Percentiles rank a stretch among this genome's conserved stretches.
Evolutionary conservation across 2,329 filamentous ascomycete genomes (phyloP).

Genomic region (Paramyrothecium sp.): DNA sequence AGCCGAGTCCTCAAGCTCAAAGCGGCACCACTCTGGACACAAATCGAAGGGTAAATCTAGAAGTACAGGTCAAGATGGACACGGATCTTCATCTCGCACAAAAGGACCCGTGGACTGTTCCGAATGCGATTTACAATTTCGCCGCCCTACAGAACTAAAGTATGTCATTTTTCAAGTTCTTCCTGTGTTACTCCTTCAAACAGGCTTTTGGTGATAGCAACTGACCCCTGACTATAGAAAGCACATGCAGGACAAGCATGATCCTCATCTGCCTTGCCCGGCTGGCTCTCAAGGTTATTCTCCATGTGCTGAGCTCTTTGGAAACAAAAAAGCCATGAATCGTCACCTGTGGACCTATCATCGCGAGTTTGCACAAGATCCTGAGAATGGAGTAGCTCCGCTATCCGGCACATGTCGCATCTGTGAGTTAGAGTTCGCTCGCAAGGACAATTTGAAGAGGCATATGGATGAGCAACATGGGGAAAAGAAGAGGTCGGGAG

Average conservation of each 20-base stretch:
- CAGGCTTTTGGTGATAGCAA: not conserved
- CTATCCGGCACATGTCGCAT: not conserved
- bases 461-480: not conserved
- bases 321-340: not conserved
- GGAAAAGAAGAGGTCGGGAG: not conserved
- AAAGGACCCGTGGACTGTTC: not conserved
- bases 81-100: not conserved
- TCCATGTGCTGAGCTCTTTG: not conserved
- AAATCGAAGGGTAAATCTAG: not conserved
- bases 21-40: not conserved
- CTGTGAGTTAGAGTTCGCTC: not conserved
- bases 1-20: not conserved
- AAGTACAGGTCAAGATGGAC: not conserved
- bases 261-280: not conserved
- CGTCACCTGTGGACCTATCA: not conserved
- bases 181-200: not conserved
- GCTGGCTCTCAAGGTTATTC: not conserved
- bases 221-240: not conserved
- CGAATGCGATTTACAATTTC: not conserved
- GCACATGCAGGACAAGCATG: not conserved
- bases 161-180: not conserved
- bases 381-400: not conserved
- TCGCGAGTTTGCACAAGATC: not conserved
- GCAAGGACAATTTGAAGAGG: not conserved
- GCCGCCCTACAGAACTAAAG: not conserved